A percentile compares a stretch with the other conserved stretches of the same genome.
Evolutionary conservation across 805 yeast species (phyloP).

Genomic region (Lipomyces yamanashiensis): DNA sequence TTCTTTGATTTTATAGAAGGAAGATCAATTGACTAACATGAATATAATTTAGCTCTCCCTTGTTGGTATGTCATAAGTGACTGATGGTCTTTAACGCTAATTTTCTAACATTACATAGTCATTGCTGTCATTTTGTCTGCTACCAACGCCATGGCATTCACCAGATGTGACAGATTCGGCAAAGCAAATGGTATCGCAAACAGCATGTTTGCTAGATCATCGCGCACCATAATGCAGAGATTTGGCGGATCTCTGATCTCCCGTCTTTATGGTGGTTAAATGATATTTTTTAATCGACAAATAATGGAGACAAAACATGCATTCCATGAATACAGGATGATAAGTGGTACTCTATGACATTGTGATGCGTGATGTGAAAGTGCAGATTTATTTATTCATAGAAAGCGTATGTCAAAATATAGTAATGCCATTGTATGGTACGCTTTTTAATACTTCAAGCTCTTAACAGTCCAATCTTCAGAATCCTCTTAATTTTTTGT

Average conservation of each 20-base stretch:
- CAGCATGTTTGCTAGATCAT: slow-evolving; percentile 58
- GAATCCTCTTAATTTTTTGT: background rate
- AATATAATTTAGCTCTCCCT: slow-evolving; percentile 36
- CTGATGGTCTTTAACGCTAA: background rate
- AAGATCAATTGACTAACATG: background rate
- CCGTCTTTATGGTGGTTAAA: slow-evolving; percentile 28
- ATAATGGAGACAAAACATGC: background rate
- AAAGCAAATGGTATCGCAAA: slow-evolving; percentile 74
- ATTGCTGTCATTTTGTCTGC: slow-evolving; percentile 74
- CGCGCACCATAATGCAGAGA: slow-evolving; percentile 52
- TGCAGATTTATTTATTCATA: background rate
- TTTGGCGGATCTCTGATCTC: slow-evolving; percentile 45
- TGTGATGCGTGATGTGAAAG: background rate
- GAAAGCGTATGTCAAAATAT: background rate
- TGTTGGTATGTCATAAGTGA: slow-evolving; percentile 34
- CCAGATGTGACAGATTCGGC: slow-evolving; percentile 90
- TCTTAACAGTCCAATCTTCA: background rate
- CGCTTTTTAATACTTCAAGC: background rate
- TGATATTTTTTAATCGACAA: background rate
- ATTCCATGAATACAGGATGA: background rate
- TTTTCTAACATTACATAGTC: slow-evolving; percentile 49
- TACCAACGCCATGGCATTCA: slow-evolving; percentile 87
- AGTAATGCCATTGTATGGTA: background rate
- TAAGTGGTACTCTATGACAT: background rate
- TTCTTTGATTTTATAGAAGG: background rate